These are phyloP conservation scores for Piper longum DNA, from an alignment of 164 flowering plant genomes.

Conservation along the genomic window DNA sequence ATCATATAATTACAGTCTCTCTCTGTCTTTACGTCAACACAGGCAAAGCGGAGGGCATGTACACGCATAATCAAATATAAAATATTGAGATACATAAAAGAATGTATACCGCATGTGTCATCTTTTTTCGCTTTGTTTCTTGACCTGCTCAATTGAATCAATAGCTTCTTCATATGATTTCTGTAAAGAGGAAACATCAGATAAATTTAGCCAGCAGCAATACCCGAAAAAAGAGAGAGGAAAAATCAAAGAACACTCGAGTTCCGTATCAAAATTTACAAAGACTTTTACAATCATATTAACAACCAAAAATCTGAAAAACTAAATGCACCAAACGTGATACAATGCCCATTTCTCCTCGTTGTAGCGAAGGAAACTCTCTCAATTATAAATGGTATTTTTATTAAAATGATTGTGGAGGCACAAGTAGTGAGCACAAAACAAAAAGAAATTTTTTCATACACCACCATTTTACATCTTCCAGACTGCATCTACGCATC, in stretches of 20 bases:
- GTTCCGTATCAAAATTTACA: background rate
- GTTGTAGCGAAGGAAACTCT: no score
- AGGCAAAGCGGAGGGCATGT: background rate
- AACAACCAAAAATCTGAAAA: background rate
- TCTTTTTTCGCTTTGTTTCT: constrained; percentile 6
- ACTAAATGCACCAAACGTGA: background rate
- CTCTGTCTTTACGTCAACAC: background rate
- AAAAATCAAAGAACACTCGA: background rate
- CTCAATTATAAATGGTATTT: background rate
- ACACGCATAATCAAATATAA: background rate
- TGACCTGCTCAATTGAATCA: constrained; percentile 16
- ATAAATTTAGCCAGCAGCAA: background rate
- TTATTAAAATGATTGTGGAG: background rate
- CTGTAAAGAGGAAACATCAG: constrained; percentile 6
- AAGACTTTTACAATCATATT: background rate
- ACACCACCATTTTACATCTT: constrained; percentile 70
- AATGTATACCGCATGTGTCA: background rate
- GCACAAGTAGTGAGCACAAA: background rate
- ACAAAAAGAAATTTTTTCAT: constrained; percentile 3
- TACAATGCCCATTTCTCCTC: background rate
- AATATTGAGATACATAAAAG: background rate
- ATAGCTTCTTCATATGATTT: constrained; percentile 22
- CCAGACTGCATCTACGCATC: constrained; percentile 46
- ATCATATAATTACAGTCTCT: background rate
- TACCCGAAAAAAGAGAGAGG: background rate